These are phyloP conservation scores for Ilyonectria destructans DNA, from an alignment of 2,329 filamentous ascomycete genomes.

Conservation along the genomic window DNA sequence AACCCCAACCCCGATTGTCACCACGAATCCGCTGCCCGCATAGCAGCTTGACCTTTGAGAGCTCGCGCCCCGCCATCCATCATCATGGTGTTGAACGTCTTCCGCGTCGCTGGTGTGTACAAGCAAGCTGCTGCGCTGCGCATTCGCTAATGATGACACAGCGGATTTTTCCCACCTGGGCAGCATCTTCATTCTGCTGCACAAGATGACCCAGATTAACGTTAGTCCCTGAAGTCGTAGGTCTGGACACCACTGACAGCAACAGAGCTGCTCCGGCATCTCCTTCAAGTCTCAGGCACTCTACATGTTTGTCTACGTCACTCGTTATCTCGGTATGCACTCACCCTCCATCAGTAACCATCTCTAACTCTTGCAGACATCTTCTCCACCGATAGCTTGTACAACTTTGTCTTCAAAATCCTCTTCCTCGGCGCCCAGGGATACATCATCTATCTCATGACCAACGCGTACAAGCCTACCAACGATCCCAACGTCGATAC, in stretches of 20 bases:
- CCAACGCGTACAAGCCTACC: slow-evolving; percentile 96
- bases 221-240: slow-evolving; percentile 66
- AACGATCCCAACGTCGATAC: slow-evolving; percentile 98
- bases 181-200: slow-evolving; percentile 94
- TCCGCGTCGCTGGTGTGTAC: slow-evolving; percentile 70
- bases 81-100: slow-evolving; percentile 70
- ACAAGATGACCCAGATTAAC: slow-evolving; percentile 96
- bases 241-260: slow-evolving; percentile 39
- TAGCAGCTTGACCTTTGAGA: slow-evolving; percentile 38
- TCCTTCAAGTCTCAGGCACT: slow-evolving; percentile 99
- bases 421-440: slow-evolving; percentile 91
- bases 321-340: slow-evolving; percentile 86
- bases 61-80: slow-evolving; percentile 30
- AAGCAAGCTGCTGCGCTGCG: slow-evolving; percentile 17
- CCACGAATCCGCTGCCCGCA: slow-evolving; percentile 35
- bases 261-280: slow-evolving; percentile 95
- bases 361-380: slow-evolving; percentile 73
- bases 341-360: neutral
- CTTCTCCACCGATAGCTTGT: slow-evolving; percentile 86
- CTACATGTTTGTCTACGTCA: slow-evolving; percentile 94
- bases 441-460: slow-evolving; percentile 99
- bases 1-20: slow-evolving; percentile 32
- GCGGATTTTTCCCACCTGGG: slow-evolving; percentile 96
- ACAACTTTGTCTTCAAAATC: slow-evolving; percentile 97
- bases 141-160: slow-evolving; percentile 58